Evolutionary conservation across 148 eudicot genomes (phyloP), one percentile per base, ranked within the genome.

Genomic region (Spergularia marina): DNA sequence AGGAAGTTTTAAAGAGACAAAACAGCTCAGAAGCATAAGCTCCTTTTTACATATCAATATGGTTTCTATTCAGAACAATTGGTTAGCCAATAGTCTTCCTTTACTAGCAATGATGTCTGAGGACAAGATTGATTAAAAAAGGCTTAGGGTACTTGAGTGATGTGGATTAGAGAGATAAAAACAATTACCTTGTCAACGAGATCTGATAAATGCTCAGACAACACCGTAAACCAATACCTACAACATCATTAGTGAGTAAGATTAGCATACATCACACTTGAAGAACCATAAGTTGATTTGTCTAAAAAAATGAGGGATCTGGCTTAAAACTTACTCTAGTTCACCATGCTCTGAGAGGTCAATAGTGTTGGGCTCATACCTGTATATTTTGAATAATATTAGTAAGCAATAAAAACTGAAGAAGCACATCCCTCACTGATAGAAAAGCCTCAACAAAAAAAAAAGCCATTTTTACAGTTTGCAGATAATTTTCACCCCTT

Each of bases 301-400:
- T 53, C 49, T 68, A 13, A 79, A 55, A 55, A 53, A 44, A 4
- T 9, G 18, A 51, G 23, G 52, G 40, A n/a, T 20, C 68, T 54
- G 40, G 65, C 57, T 15, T 30, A 18, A 7, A 53, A 87, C 98
- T 88, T 78, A 95, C 98, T 92, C 97, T 57, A 90, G 91, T 80
- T 95, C 98, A 72, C 87, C 78, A 20, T 70, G 97, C 71, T 92
- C 96, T 23, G 94, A 86, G 74, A 95, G 94, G 81, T 95, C 99
- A 51, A 95, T 87, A 34, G 99, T 95, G 82, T 92, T 95, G 41
- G 97, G 99, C 77, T 95, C 97, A 72, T 95, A 95, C 66, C 99
- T 95, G 90, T 70, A 77, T 62, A 80, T 11, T 66, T 66, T 18
- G 4, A 7, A 21, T 18, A 44, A n/a, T 47, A 10, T 59, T 54